Base-by-base conservation (phyloP, 2,329 filamentous ascomycete species). In the Geosmithia morbida region DNA sequence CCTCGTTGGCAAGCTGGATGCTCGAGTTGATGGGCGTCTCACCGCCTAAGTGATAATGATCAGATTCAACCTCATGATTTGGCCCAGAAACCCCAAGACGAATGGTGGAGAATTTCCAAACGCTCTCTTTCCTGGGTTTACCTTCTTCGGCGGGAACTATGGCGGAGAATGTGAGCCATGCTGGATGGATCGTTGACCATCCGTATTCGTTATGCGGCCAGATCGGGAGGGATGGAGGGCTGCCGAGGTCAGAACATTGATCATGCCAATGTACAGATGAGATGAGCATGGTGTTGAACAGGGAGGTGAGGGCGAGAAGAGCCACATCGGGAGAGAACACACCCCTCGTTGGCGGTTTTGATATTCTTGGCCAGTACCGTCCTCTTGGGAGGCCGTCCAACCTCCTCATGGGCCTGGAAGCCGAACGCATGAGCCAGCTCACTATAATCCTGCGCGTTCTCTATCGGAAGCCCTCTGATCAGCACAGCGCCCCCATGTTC, bases 161-260 rank as follows among this genome's bases (percentile, higher is more conserved):
- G 5, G 55, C 55, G 11, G 51, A 56, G 48, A 64, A 64, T 1
- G 58, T 61, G 4, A 65, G 19, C 62, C 60, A 66, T 2, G 59
- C 55, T 2, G 62, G 62, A 43, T 65, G 59, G 47, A 64, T 59
- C 1, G 56, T 64, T 2, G 60, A 63, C 61, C 60, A 64, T 1
- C 62, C 62, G 30, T 64, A 65, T 48, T 65, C 62, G 30, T 60
- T 63, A 19, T 64, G 63, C 4, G 62, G 62, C 61, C 60, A 66
- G 20, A 64, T 65, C 0, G 63, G 63, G n/a, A 66, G 51, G 17
- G 63, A 59, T 7, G 62, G 59, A 8, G 22, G 22, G 4, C 22
- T 26, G 8, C 8, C 22, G 8, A 26, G 22, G 22, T 26, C 22
- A 26, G 22, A 4, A 26, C 14, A 5, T 37, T 37, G 33, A 37